Evolutionary conservation across 495 filamentous ascomycete genomes (phyloP).

Genomic region (Durotheca rogersii): DNA sequence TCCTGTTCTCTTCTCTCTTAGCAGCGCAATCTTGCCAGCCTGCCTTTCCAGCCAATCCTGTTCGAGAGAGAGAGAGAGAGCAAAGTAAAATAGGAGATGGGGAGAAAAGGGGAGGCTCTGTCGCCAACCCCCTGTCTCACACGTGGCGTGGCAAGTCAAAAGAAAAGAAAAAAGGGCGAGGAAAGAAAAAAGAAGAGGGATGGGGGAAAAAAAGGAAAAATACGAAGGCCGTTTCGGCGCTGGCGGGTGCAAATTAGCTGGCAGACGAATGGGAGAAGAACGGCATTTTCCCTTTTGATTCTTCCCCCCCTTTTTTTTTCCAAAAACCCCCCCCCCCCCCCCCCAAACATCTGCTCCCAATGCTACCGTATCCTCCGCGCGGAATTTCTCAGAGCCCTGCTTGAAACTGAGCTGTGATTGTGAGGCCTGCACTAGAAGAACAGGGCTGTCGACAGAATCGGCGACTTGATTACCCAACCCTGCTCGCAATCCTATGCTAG

Average conservation of each 20-base stretch:
- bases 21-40: too few species aligned
- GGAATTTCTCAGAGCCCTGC: slow-evolving; percentile 4
- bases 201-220: too few species aligned
- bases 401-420: slow-evolving; percentile 26
- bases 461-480: slow-evolving; percentile 1
- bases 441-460: slow-evolving; percentile 17
- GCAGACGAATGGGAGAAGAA: slow-evolving; percentile 7
- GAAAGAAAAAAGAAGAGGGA: too few species aligned
- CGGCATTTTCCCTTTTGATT: slow-evolving; percentile 3
- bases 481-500: slow-evolving; percentile 7
- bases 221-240: slow-evolving; percentile 20
- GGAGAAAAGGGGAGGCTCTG: too few species aligned
- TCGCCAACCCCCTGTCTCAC: slow-evolving; percentile 12
- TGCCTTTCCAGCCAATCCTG: neutral
- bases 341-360: slow-evolving; percentile 3
- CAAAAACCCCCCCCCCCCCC: too few species aligned
- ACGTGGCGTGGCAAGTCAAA: slow-evolving; percentile 22
- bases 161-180: too few species aligned
- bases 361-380: neutral
- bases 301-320: slow-evolving; percentile 13
- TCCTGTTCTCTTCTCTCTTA: too few species aligned
- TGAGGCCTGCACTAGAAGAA: slow-evolving; percentile 13
- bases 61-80: too few species aligned
- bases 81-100: too few species aligned
- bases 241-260: slow-evolving; percentile 16